A percentile compares a stretch with the other conserved stretches of the same genome.
phyloP scores from a whole-genome alignment of 495 filamentous ascomycete species.

The Talaromyces ruber region DNA sequence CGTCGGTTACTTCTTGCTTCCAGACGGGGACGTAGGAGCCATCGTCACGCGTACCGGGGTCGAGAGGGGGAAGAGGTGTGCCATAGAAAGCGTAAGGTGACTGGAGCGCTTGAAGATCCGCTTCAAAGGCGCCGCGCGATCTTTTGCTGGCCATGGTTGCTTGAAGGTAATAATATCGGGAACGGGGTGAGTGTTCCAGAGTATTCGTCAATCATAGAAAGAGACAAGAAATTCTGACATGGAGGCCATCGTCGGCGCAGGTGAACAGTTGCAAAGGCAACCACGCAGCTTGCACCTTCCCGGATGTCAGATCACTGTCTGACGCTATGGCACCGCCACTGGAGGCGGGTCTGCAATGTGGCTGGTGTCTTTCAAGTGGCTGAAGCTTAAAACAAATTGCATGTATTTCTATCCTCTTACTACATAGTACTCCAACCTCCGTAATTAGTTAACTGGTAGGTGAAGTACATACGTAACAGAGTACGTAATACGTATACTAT shows the following conservation, averaged over 20 bases:
- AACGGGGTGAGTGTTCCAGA: neutral
- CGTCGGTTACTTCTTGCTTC: conserved; percentile 96
- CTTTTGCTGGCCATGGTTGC: conserved; percentile 69
- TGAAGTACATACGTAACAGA: too few relatives aligned
- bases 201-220: neutral
- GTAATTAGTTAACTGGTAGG: too few relatives aligned
- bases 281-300: neutral
- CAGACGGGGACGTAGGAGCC: conserved; percentile 89
- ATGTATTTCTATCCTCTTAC: too few relatives aligned
- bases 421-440: too few relatives aligned
- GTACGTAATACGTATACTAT: neutral
- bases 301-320: neutral
- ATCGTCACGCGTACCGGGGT: conserved; percentile 75
- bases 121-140: conserved; percentile 66
- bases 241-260: neutral
- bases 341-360: neutral
- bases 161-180: neutral
- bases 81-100: conserved; percentile 79
- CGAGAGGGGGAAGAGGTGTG: conserved; percentile 74
- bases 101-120: conserved; percentile 62
- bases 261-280: neutral
- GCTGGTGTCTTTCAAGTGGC: neutral
- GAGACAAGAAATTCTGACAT: neutral
- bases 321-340: neutral
- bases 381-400: neutral